Evolutionary conservation across 306 rosid species (phyloP), one percentile per base, ranked within the genome.

Genomic region (Urtica urens): DNA sequence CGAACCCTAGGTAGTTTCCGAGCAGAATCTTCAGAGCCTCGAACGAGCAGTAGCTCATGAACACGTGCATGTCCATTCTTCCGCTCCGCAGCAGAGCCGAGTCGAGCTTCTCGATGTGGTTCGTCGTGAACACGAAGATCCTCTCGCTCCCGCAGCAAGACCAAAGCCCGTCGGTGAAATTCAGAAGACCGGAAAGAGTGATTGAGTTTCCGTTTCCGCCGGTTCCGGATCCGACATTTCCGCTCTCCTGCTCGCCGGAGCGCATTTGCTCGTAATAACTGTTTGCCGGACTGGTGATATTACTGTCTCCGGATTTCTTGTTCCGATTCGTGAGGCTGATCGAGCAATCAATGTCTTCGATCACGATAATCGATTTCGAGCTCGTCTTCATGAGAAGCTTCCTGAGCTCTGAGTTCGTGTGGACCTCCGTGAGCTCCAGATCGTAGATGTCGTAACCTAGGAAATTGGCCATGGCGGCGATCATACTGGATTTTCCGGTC

Each of bases 111-210:
- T 90, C 96, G 61, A 90, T 77, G 77, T 90, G 99, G 47, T 90
- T 90, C 3, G 96, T 90, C 0, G 99, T 90, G 41, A 90, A 90
- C 51, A 90, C 93, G 30, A 90, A 90, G 13, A 90, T 85, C 72
- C 93, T 75, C 79, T 90, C 99, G 37, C 96, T 90, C 22, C 99
- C 99, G 25, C 99, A 90, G 10, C 99, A 90, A 0, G 99, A 90
- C 99, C 99, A 90, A 49, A 90, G 67, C 34, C 99, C 99, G 49
- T 90, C 99, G 0, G 96, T 90, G 38, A 90, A 90, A 67, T 90
- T 90, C 64, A 90, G 61, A 50, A 90, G 50, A 18, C 99, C 99
- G 0, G 99, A 90, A 0, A 90, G 94, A 0, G 99, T 90, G 3
- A 85, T 82, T 3, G 94, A 64, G 35, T 76, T 78, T 14, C 81